Percentiles rank a stretch among this genome's conserved stretches.
Evolutionary conservation across 2,329 filamentous ascomycete species (phyloP).

Genomic region (Penicillium occitanis): DNA sequence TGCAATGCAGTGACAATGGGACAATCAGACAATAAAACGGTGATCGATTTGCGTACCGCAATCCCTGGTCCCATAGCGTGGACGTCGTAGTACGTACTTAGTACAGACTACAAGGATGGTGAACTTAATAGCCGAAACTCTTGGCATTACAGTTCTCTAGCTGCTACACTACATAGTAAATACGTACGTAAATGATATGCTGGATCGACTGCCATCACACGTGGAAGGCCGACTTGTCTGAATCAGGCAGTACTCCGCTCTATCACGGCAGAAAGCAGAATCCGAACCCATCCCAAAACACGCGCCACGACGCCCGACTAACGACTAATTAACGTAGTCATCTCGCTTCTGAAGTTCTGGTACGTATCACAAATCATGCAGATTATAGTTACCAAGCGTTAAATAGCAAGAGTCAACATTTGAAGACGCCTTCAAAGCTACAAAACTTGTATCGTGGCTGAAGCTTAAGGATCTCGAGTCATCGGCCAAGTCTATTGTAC

Average conservation of each 20-base stretch:
- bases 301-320: neutral
- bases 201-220: neutral
- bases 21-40: neutral
- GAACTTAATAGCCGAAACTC: neutral
- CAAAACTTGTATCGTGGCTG: neutral
- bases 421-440: neutral
- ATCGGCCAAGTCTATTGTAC: neutral
- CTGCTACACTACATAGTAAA: neutral
- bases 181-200: neutral
- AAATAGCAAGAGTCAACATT: neutral
- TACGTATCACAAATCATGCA: neutral
- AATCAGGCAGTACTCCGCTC: slow-evolving; percentile 1
- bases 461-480: neutral
- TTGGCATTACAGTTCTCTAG: neutral
- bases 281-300: neutral
- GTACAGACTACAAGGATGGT: neutral
- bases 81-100: too few relatives aligned
- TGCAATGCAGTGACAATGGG: neutral
- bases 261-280: neutral
- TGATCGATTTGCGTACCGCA: neutral
- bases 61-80: neutral
- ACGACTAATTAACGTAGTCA: neutral
- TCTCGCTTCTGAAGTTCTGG: neutral
- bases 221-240: neutral
- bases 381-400: neutral